These are phyloP conservation scores for Plasmodium reichenowi DNA, from an alignment of 169 alveolate genomes.

Conservation along the genomic window DNA sequence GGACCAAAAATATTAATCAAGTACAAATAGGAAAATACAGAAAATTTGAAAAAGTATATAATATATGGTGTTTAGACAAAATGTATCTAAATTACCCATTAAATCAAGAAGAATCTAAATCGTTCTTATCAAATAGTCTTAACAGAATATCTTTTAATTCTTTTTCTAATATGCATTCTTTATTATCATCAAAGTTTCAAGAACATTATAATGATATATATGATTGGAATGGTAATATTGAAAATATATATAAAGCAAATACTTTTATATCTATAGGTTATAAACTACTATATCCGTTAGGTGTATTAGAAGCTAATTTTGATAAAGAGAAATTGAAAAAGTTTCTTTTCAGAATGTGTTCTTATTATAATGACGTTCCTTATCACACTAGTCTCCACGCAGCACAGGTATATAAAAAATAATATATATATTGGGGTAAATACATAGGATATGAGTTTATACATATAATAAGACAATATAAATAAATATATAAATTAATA, in stretches of 20 bases:
- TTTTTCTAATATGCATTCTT: slow-evolving; percentile 50
- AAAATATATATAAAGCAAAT: slow-evolving; percentile 46
- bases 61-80: slow-evolving; percentile 75
- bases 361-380: slow-evolving; percentile 51
- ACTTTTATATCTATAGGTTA: slow-evolving; percentile 58
- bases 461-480: no score
- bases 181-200: slow-evolving; percentile 58
- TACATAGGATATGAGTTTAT: no score
- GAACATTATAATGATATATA: slow-evolving; percentile 35
- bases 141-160: slow-evolving; percentile 33
- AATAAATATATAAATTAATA: not conserved
- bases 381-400: slow-evolving; percentile 68
- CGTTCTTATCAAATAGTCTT: slow-evolving; percentile 22
- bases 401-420: slow-evolving; percentile 28
- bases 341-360: slow-evolving; percentile 34
- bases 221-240: slow-evolving; percentile 62
- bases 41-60: slow-evolving; percentile 69
- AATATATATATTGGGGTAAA: not conserved
- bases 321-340: slow-evolving; percentile 45
- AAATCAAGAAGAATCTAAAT: slow-evolving; percentile 18
- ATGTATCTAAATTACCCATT: not conserved
- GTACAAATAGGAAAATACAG: slow-evolving; percentile 54
- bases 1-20: slow-evolving; percentile 68
- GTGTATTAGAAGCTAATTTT: slow-evolving; percentile 44
- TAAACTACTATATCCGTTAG: slow-evolving; percentile 49